Evolutionary conservation across 2,329 filamentous ascomycete genomes (phyloP).

Genomic region (Hypoxylon sp.): DNA sequence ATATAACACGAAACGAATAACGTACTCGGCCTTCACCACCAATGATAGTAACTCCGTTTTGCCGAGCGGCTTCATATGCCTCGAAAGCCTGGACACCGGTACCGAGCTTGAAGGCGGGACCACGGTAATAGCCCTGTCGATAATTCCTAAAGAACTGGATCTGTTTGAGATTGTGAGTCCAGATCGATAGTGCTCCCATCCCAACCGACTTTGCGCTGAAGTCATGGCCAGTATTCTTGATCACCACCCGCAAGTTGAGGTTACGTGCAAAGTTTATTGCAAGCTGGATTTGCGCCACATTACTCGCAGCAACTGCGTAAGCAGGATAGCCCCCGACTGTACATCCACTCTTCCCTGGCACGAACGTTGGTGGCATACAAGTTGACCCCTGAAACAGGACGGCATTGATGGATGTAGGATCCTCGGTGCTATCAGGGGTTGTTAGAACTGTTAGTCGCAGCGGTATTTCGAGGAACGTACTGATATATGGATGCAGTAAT

Average conservation of each 20-base stretch:
- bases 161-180: constrained; percentile 58
- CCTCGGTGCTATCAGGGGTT: constrained; percentile 39
- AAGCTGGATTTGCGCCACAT: constrained; percentile 62
- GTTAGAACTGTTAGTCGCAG: constrained; percentile 7
- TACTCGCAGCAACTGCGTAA: constrained; percentile 61
- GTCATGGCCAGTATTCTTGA: constrained; percentile 69
- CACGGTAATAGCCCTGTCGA: constrained; percentile 54
- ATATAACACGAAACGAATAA: neutral
- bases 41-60: constrained; percentile 64
- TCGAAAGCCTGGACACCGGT: constrained; percentile 69
- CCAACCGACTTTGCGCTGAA: constrained; percentile 61
- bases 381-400: constrained; percentile 51
- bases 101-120: constrained; percentile 69
- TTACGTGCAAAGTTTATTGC: constrained; percentile 64
- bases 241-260: constrained; percentile 65
- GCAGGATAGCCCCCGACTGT: constrained; percentile 60
- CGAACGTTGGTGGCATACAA: constrained; percentile 47
- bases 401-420: constrained; percentile 51
- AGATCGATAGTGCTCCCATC: constrained; percentile 58
- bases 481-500: constrained; percentile 50
- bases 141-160: constrained; percentile 56
- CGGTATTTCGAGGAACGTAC: constrained; percentile 26
- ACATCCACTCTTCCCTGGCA: constrained; percentile 48
- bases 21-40: constrained; percentile 65
- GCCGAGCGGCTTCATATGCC: constrained; percentile 66